Percentiles rank a stretch among this genome's conserved stretches.
Conservation (phyloP, 2,329 filamentous ascomycete genomes). For the Chaetomium globosum region DNA sequence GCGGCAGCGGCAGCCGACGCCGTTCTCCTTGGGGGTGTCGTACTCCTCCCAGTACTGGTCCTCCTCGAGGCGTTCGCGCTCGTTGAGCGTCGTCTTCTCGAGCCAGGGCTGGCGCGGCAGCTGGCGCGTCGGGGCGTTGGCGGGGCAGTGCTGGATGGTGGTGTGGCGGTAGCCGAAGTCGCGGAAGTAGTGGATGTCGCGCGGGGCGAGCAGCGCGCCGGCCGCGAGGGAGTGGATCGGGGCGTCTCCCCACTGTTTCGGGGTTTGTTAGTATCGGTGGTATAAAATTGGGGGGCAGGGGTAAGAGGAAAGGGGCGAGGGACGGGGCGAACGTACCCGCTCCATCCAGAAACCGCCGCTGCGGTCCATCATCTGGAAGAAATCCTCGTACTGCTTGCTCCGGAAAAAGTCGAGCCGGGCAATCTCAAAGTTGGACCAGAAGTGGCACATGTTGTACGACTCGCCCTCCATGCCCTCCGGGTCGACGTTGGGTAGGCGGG, state of each 20-base stretch:
- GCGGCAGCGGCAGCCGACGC: slow-evolving; percentile 91
- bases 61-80: slow-evolving; percentile 84
- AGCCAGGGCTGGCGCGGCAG: slow-evolving; percentile 77
- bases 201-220: slow-evolving; percentile 76
- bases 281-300: background rate
- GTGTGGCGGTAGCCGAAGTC: slow-evolving; percentile 98
- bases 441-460: slow-evolving; percentile 99
- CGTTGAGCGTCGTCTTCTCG: slow-evolving; percentile 77
- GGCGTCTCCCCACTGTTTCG: slow-evolving; percentile 86
- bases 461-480: slow-evolving; percentile 95
- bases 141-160: slow-evolving; percentile 97
- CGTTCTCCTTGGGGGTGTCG: slow-evolving; percentile 89
- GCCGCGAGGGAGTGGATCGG: slow-evolving; percentile 97
- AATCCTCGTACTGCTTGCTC: slow-evolving; percentile 95
- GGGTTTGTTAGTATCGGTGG: background rate
- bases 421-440: slow-evolving; percentile 99
- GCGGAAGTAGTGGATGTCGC: slow-evolving; percentile 97
- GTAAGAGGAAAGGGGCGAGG: background rate
- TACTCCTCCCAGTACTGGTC: slow-evolving; percentile 93
- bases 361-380: slow-evolving; percentile 98
- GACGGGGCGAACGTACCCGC: slow-evolving; percentile 64
- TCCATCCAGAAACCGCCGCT: slow-evolving; percentile 99
- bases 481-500: slow-evolving; percentile 77
- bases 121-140: slow-evolving; percentile 88
- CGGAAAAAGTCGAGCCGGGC: slow-evolving; percentile 93